Conservation (phyloP, 129 eudicot genomes). For the Rutidosis leptorrhynchoides region DNA sequence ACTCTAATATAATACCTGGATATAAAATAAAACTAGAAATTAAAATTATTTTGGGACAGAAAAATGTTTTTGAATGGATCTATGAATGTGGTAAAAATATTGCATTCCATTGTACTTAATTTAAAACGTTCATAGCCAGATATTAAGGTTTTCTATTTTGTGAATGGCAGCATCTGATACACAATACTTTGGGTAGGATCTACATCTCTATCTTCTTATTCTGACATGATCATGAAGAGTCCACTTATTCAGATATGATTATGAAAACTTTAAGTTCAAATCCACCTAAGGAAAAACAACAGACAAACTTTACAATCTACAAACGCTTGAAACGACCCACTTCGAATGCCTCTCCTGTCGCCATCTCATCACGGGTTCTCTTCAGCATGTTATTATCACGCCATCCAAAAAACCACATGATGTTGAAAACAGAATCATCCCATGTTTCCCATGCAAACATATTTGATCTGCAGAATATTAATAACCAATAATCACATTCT, state of each 20-base stretch:
- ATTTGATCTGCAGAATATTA: conserved; percentile 57
- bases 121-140: no score
- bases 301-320: background rate
- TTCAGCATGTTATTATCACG: background rate
- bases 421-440: conserved; percentile 20
- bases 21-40: no score
- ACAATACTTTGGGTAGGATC: no score
- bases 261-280: background rate
- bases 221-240: no score
- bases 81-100: no score
- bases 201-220: no score
- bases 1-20: no score
- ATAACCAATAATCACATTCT: conserved; percentile 4
- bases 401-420: background rate
- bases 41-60: no score
- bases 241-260: background rate
- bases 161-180: no score
- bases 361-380: background rate
- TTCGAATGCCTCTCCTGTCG: background rate
- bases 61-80: no score
- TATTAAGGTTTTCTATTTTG: no score
- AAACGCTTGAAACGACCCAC: background rate
- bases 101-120: no score
- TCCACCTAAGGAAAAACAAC: background rate
- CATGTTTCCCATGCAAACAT: conserved; percentile 83